Base-by-base conservation (phyloP, 192 early-diverging fungal species). In the Umbelopsis vinacea region DNA sequence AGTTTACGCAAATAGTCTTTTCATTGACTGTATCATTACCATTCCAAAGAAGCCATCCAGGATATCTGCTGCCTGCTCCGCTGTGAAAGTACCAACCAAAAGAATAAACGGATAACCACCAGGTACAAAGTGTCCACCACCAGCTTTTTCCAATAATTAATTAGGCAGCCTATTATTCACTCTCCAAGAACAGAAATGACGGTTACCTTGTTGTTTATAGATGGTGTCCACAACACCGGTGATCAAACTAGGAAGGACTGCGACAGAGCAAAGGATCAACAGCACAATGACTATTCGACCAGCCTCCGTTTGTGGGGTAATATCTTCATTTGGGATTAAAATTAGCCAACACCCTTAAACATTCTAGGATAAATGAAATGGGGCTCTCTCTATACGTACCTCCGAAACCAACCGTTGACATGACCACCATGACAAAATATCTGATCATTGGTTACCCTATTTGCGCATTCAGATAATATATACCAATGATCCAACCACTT, bases 341-440 rank as follows among this genome's bases (percentile, higher is more conserved):
- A 43, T 43, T 43, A 43, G 40, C 40, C 11, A 43, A 11, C 1
- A 12, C 40, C 11, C 11, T 50, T 17, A 1, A 17, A 15, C 48
- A 50, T 15, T 33, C 14, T 26, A 54, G 19, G 15, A 11, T 12
- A 24, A 35, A 52, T n/a, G 46, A 19, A 29, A 72, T 10, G 46
- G 6, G n/a, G 17, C 22, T 40, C 15, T 40, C 15, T 7, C 15
- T 29, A 67, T 52, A 43, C 24, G 22, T 69, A 74, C 73, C 75
- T 29, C 91, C 91, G 71, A 91, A 92, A 21, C 91, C 91, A 10
- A 92, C 91, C 4, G 91, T 92, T 4, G 88, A 86, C n/a, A 89
- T 76, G 3, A 88, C 90, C 68, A 90, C 88, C 53, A 90, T 80
- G 22, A 89, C 81, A 78, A 92, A 87, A 63, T 89, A 87, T 17